These are phyloP conservation scores for Amyloporia xantha DNA, from an alignment of 768 basidiomycete genomes.

Conservation along the genomic window DNA sequence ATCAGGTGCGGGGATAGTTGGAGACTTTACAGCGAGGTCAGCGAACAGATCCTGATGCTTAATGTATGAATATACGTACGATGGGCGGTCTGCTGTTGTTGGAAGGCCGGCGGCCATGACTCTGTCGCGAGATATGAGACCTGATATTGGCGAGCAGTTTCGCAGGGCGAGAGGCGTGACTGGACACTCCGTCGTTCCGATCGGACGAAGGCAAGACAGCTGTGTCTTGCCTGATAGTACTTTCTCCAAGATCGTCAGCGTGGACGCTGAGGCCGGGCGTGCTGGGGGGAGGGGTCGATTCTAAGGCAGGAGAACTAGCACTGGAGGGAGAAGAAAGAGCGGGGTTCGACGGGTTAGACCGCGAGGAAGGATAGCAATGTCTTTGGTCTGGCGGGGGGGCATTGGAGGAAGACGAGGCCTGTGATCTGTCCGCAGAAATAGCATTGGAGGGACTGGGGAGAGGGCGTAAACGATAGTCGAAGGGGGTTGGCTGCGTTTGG, in stretches of 20 bases:
- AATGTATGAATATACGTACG: conserved; percentile 14
- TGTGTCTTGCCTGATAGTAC: conserved; percentile 27
- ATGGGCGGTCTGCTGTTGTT: conserved; percentile 23
- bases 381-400: conserved; percentile 22
- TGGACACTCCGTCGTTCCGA: conserved; percentile 19
- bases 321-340: conserved; percentile 66
- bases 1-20: conserved; percentile 17
- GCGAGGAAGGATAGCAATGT: conserved; percentile 25
- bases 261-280: conserved; percentile 50
- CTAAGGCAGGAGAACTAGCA: conserved; percentile 56
- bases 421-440: conserved; percentile 20
- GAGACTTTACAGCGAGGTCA: conserved; percentile 21
- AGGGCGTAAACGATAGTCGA: conserved; percentile 20
- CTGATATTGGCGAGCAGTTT: conserved; percentile 17
- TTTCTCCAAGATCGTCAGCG: conserved; percentile 35
- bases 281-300: conserved; percentile 66
- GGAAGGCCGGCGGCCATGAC: conserved; percentile 17
- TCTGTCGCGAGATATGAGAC: conserved; percentile 16
- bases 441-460: conserved; percentile 24
- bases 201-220: conserved; percentile 12
- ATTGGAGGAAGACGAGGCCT: conserved; percentile 16
- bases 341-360: conserved; percentile 50
- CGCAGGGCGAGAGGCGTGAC: conserved; percentile 18
- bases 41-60: not conserved
- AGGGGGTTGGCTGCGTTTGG: conserved; percentile 21